Conservation (phyloP, 192 early-diverging fungal genomes). For the Entomortierella lignicola region DNA sequence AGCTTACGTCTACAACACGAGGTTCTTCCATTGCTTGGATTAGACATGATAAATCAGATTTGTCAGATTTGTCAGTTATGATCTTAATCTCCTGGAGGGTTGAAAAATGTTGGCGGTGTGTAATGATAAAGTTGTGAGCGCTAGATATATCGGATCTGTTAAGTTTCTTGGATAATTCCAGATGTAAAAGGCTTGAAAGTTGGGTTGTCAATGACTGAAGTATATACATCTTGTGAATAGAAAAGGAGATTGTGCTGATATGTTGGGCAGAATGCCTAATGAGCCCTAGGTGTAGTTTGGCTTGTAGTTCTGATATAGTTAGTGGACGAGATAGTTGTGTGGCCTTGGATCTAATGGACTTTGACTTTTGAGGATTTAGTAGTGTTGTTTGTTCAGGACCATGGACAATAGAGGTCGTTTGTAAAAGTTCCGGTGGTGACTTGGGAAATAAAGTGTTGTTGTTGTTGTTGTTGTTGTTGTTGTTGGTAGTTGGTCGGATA, state of each 20-base stretch:
- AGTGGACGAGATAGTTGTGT: not conserved
- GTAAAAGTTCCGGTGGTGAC: not conserved
- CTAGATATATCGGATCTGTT: not conserved
- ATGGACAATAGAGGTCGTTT: not conserved
- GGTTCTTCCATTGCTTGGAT: slow-evolving; percentile 20
- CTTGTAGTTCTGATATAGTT: no score
- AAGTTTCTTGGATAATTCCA: slow-evolving; percentile 2
- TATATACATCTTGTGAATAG: slow-evolving; percentile 2
- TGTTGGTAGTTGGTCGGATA: not conserved
- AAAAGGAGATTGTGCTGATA: slow-evolving; percentile 20
- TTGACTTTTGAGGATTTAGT: no score
- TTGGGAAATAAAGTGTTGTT: no score
- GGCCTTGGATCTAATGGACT: not conserved
- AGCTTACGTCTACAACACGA: slow-evolving; percentile 13
- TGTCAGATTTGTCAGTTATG: not conserved
- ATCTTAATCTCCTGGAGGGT: slow-evolving; percentile 23
- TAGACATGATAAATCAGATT: slow-evolving; percentile 10
- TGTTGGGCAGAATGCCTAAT: slow-evolving; percentile 14
- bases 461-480: not conserved
- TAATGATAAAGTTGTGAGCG: slow-evolving; percentile 14
- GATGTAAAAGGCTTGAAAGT: slow-evolving; percentile 15
- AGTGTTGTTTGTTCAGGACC: no score
- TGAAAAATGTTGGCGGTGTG: not conserved
- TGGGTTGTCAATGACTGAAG: not conserved
- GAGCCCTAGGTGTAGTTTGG: slow-evolving; percentile 1